Percentiles rank a stretch among this genome's conserved stretches.
These are phyloP conservation scores for Aspergillus fumigatiaffinis DNA, from an alignment of 2,329 filamentous ascomycete species.

Conservation along the genomic window DNA sequence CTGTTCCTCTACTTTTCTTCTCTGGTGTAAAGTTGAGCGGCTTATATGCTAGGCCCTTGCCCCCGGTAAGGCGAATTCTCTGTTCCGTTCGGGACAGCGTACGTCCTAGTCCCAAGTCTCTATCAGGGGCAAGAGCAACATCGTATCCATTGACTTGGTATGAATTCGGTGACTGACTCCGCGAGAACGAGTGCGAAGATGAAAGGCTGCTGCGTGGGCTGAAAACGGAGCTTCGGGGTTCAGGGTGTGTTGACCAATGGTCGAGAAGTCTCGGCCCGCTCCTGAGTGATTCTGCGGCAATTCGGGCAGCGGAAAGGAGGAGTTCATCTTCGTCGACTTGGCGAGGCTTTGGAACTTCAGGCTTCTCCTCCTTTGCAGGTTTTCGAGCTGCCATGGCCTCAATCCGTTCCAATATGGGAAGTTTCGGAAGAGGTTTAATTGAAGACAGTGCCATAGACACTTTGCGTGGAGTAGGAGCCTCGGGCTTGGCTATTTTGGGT, in stretches of 20 bases:
- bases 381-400: constrained; percentile 25
- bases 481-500: constrained; percentile 20
- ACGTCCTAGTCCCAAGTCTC: constrained; percentile 34
- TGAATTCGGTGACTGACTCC: constrained; percentile 28
- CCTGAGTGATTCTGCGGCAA: constrained; percentile 38
- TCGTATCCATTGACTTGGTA: constrained; percentile 36
- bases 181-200: constrained; percentile 19
- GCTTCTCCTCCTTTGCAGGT: constrained; percentile 15
- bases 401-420: constrained; percentile 33
- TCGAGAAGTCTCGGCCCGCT: constrained; percentile 33
- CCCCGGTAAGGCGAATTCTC: constrained; percentile 41
- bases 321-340: constrained; percentile 42
- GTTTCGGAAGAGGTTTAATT: constrained; percentile 27
- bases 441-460: constrained; percentile 29
- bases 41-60: constrained; percentile 41
- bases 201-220: constrained; percentile 25
- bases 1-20: constrained; percentile 10
- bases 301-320: constrained; percentile 38
- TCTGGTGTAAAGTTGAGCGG: constrained; percentile 29
- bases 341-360: constrained; percentile 17
- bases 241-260: constrained; percentile 17
- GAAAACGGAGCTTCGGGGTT: constrained; percentile 23
- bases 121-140: constrained; percentile 38
- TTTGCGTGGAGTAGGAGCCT: constrained; percentile 14
- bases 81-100: constrained; percentile 43